These are phyloP conservation scores for Primulina huaijiensis DNA, from an alignment of 257 asterid species.

Conservation along the genomic window DNA sequence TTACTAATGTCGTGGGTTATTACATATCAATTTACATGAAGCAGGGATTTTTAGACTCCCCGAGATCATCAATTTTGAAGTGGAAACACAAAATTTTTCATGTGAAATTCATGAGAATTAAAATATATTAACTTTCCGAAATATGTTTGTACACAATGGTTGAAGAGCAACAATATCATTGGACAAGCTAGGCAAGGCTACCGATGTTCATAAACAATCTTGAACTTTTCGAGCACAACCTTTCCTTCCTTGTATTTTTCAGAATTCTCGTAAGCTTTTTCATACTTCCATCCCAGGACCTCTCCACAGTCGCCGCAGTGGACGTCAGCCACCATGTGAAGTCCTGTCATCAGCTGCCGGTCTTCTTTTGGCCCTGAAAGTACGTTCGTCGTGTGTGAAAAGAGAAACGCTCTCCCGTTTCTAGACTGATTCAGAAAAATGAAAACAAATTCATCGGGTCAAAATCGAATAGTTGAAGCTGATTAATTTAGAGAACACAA, in stretches of 20 bases:
- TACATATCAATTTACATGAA: no score
- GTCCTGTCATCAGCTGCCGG: slow-evolving; percentile 49
- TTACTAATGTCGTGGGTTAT: no score
- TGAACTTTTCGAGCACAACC: slow-evolving; percentile 48
- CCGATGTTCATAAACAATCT: slow-evolving; percentile 43
- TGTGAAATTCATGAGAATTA: no score
- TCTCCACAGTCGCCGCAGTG: slow-evolving; percentile 52
- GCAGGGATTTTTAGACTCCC: no score
- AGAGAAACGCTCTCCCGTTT: slow-evolving; percentile 55
- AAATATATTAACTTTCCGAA: not conserved
- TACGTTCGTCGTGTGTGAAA: slow-evolving; percentile 46
- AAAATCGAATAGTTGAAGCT: not conserved
- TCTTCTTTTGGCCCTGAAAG: slow-evolving; percentile 40
- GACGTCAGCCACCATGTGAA: slow-evolving; percentile 54
- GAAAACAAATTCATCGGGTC: not conserved
- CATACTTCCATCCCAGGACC: slow-evolving; percentile 62
- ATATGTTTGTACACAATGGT: not conserved
- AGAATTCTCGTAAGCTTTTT: slow-evolving; percentile 44
- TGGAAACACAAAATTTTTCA: no score
- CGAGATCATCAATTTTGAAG: no score
- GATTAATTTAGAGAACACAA: no score
- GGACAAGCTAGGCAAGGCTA: slow-evolving; percentile 17
- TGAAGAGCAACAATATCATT: not conserved
- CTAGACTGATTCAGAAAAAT: slow-evolving; percentile 33
- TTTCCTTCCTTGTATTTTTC: slow-evolving; percentile 63